These are phyloP conservation scores for Geotrichum macrosporum DNA, from an alignment of 1,139 yeast genomes.

Conservation along the genomic window DNA sequence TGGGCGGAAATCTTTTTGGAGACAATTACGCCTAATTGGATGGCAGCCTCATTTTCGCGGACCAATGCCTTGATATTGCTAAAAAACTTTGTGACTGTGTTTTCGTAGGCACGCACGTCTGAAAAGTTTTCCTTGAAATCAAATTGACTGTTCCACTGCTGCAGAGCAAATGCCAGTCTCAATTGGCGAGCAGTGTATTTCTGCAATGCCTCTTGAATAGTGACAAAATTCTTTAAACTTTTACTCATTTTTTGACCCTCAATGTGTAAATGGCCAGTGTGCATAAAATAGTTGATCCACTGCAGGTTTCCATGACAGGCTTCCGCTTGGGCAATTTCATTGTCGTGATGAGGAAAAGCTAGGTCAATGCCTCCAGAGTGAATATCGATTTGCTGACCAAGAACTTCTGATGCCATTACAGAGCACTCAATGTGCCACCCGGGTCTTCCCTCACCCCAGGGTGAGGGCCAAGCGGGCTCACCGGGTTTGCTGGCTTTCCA, in stretches of 20 bases:
- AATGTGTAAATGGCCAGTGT: conserved; percentile 94
- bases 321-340: conserved; percentile 95
- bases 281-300: conserved; percentile 96
- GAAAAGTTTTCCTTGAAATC: conserved; percentile 78
- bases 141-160: conserved; percentile 86
- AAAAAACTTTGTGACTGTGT: conserved; percentile 74
- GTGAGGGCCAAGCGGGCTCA: conserved; percentile 92
- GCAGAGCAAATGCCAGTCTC: conserved; percentile 83
- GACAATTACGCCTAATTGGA: conserved; percentile 57
- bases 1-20: conserved; percentile 48
- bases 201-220: conserved; percentile 82
- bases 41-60: conserved; percentile 47
- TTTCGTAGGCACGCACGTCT: conserved; percentile 75
- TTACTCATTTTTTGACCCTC: conserved; percentile 99
- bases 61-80: conserved; percentile 75
- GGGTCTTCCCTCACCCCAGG: conserved; percentile 98
- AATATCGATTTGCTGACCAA: conserved; percentile 81
- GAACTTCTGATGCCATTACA: conserved; percentile 91
- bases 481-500: conserved; percentile 98
- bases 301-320: conserved; percentile 85
- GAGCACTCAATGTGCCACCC: conserved; percentile 99
- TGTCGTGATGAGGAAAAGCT: conserved; percentile 99
- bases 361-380: conserved; percentile 97
- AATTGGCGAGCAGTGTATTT: conserved; percentile 73
- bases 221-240: conserved; percentile 88